Base-by-base conservation (phyloP, 177 flowering plant species). In the Telopea speciosissima region DNA sequence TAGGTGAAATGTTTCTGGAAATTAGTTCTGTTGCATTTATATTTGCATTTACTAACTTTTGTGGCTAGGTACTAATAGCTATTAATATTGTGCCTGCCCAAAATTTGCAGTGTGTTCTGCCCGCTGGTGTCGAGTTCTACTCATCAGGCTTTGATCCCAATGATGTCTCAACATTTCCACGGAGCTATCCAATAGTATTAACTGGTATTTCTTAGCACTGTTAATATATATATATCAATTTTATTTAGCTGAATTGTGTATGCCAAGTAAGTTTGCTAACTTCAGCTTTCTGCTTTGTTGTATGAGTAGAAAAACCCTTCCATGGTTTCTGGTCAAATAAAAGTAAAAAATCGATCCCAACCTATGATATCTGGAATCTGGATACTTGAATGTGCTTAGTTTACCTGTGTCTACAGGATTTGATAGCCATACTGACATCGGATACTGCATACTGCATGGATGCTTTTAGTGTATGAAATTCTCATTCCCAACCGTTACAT, bases 171-270 rank as follows among this genome's bases (percentile, higher is more conserved):
- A 85, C 93, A 13, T 82, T 75, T 65, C 99, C 99, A 5, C 80
- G 92, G 71, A 90, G 90, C 80, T 92, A 95, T 78, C 99, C 97
- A 12, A 95, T 95, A 68, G 99, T 95, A 70, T 81, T 95, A 62
- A 95, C 99, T 11, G 98, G 97, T 93, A 88, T 10, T 31, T 63
- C 63, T 70, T 2, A 36, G 9, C 8, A 36, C 40, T 6, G 40
- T 5, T 36, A 36, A 28, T 28, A 28, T 28, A 28, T 28, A 4
- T 4, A 28, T 28, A 28, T 28, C 6, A 36, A 36, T 36, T 36
- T 36, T 36, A 7, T 3, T 31, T 54, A 9, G 28, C 36, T 26
- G 26, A 16, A 25, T 8, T 14, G 23, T 61, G 23, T 69, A 36
- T 33, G 25, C 9, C 22, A 68, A n/a, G 31, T 36, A 24, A 24